These are phyloP conservation scores for Fusarium sp. DNA, from an alignment of 2,329 filamentous ascomycete genomes.

Conservation along the genomic window DNA sequence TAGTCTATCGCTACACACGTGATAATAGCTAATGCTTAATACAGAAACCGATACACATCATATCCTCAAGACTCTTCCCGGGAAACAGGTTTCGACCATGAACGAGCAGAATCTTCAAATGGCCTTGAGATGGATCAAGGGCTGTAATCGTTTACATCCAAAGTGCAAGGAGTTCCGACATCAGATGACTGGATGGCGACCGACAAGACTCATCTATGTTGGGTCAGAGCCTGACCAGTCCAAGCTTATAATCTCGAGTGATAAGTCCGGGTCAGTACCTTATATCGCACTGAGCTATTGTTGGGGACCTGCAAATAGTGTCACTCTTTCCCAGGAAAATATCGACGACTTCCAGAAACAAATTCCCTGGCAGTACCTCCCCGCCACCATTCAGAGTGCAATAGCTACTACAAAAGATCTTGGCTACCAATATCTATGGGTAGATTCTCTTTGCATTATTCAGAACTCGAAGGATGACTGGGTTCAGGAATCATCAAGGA, in stretches of 20 bases:
- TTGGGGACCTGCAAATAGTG: background rate
- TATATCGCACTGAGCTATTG: slow-evolving; percentile 6
- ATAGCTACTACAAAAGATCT: background rate
- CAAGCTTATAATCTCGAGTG: background rate
- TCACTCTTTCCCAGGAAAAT: background rate
- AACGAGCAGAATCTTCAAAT: background rate
- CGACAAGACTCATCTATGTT: background rate
- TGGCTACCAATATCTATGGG: slow-evolving; percentile 3
- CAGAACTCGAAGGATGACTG: background rate
- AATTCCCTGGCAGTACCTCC: accelerated
- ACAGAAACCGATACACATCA: background rate
- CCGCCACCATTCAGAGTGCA: background rate
- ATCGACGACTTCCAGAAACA: background rate
- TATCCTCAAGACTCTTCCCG: accelerated
- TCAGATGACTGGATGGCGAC: background rate
- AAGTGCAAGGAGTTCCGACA: background rate
- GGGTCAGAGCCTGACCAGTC: background rate
- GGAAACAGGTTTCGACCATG: background rate
- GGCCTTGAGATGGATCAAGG: background rate
- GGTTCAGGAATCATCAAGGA: background rate
- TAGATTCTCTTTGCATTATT: slow-evolving; percentile 3
- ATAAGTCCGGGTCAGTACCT: accelerated
- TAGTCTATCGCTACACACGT: accelerated
- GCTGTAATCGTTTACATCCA: background rate
- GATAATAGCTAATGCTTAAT: background rate